Conservation (phyloP, 2,329 filamentous ascomycete genomes). For the Bipolaris victoriae region DNA sequence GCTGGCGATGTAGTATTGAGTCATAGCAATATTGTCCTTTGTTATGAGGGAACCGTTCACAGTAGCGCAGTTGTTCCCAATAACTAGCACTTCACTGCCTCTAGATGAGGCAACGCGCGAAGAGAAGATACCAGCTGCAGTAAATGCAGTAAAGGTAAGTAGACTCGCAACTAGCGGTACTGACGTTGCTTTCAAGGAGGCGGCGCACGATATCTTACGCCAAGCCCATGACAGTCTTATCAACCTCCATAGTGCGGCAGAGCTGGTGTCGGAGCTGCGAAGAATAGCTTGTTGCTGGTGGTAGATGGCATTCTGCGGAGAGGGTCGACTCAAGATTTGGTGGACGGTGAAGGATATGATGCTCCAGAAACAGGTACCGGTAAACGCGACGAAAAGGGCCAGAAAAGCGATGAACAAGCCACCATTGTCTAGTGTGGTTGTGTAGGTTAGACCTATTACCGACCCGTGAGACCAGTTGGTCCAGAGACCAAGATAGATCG, state of each 20-base stretch:
- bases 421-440: conserved; percentile 35
- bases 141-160: conserved; percentile 22
- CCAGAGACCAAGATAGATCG: conserved; percentile 16
- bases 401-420: conserved; percentile 46
- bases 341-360: conserved; percentile 39
- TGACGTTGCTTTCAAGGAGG: conserved; percentile 18
- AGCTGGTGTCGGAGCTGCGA: conserved; percentile 37
- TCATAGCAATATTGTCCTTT: not conserved
- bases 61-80: conserved; percentile 20
- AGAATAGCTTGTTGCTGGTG: conserved; percentile 45
- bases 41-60: conserved; percentile 12
- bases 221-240: conserved; percentile 25
- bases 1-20: conserved; percentile 7
- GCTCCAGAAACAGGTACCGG: conserved; percentile 37
- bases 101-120: conserved; percentile 44
- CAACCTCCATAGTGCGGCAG: conserved; percentile 26
- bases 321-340: conserved; percentile 20
- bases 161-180: conserved; percentile 12
- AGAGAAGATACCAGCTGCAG: conserved; percentile 42
- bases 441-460: conserved; percentile 42
- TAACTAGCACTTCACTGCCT: conserved; percentile 44
- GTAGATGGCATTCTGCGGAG: conserved; percentile 35
- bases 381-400: conserved; percentile 35
- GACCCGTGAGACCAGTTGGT: conserved; percentile 30
- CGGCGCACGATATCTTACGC: conserved; percentile 8